A percentile compares a stretch with the other conserved stretches of the same genome.
These are phyloP conservation scores for Gryganskiella cystojenkinii DNA, from an alignment of 192 early-diverging fungal species.

Conservation along the genomic window DNA sequence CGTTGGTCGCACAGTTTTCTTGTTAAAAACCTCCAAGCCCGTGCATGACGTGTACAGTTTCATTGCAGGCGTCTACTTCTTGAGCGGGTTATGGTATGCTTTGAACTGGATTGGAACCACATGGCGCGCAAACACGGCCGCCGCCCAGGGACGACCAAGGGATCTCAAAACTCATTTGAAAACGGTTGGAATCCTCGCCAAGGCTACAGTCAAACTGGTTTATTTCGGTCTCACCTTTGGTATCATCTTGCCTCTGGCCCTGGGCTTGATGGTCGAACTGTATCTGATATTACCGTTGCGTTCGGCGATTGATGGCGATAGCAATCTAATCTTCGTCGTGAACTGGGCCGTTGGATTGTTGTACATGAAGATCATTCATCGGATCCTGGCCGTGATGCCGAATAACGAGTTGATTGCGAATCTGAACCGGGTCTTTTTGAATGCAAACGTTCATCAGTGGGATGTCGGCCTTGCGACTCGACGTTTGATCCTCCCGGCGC, in stretches of 20 bases:
- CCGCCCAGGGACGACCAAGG: slow-evolving; percentile 27
- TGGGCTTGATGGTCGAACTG: slow-evolving; percentile 79
- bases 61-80: slow-evolving; percentile 72
- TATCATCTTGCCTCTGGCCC: slow-evolving; percentile 70
- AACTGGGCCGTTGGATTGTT: slow-evolving; percentile 82
- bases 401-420: slow-evolving; percentile 52
- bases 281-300: slow-evolving; percentile 76
- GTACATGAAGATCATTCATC: slow-evolving; percentile 75
- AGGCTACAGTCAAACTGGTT: slow-evolving; percentile 46
- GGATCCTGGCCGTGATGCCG: slow-evolving; percentile 63
- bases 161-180: slow-evolving; percentile 26
- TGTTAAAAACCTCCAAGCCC: slow-evolving; percentile 57
- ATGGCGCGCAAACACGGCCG: slow-evolving; percentile 9
- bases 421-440: slow-evolving; percentile 31
- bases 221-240: slow-evolving; percentile 69
- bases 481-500: slow-evolving; percentile 17
- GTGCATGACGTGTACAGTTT: slow-evolving; percentile 85
- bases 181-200: slow-evolving; percentile 17
- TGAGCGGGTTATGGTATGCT: slow-evolving; percentile 34
- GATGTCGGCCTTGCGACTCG: slow-evolving; percentile 19
- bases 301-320: slow-evolving; percentile 35
- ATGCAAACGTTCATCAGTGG: slow-evolving; percentile 21
- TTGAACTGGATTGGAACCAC: slow-evolving; percentile 43
- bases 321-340: slow-evolving; percentile 49
- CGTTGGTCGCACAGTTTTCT: slow-evolving; percentile 67